Conservation (phyloP, 176 grass and related monocot genomes). For the Urochloa ruziziensis region DNA sequence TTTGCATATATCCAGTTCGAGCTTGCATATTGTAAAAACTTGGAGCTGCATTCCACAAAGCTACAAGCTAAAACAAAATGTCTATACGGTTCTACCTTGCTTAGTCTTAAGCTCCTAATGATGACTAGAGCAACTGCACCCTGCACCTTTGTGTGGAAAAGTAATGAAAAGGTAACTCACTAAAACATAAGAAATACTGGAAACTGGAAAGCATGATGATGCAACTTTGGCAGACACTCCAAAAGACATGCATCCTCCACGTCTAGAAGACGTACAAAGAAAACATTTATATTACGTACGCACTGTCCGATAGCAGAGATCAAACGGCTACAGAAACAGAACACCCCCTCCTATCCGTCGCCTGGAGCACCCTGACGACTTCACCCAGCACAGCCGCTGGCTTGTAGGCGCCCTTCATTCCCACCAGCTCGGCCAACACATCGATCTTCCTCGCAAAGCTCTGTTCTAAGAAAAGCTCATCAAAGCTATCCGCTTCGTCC, state of each 20-base stretch:
- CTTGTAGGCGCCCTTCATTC: not conserved
- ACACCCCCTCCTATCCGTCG: not conserved
- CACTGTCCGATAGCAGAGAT: not conserved
- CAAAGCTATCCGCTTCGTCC: slow-evolving; percentile 16
- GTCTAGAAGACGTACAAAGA: not conserved
- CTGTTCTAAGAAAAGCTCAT: not conserved
- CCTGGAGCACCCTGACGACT: slow-evolving; percentile 37
- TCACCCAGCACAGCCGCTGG: slow-evolving; percentile 19
- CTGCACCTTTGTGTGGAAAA: not conserved
- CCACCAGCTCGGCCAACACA: slow-evolving; percentile 36
- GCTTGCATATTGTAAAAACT: too few relatives aligned
- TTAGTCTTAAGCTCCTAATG: not conserved
- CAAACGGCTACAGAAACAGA: not conserved
- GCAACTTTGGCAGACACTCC: not conserved
- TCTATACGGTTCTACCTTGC: too few relatives aligned
- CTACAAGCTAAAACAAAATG: too few relatives aligned
- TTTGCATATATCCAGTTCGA: too few relatives aligned
- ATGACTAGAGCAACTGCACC: not conserved
- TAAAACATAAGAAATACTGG: not conserved
- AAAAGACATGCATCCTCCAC: not conserved
- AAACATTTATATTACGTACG: too few relatives aligned
- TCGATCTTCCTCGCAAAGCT: slow-evolving; percentile 12
- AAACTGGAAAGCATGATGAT: not conserved
- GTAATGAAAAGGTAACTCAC: too few relatives aligned
- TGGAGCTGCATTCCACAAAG: too few relatives aligned